Base-by-base conservation (phyloP, 2,329 filamentous ascomycete species). In the Lasiodiplodia sp. region DNA sequence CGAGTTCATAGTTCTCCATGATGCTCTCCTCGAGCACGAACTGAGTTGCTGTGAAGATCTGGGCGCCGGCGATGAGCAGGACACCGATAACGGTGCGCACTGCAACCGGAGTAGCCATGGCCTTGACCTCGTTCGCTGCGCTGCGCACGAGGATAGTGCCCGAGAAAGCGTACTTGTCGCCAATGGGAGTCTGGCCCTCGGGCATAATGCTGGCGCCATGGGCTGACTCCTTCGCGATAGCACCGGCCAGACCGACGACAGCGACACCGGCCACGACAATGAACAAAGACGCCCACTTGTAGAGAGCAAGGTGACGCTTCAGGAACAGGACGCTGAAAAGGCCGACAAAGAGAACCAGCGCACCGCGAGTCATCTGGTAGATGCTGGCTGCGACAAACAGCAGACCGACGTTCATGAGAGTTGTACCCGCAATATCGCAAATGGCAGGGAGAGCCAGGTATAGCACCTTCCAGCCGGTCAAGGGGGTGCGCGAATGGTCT, bases 331-430 rank as follows among this genome's bases (percentile, higher is more conserved):
- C 94, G 76, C 94, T 97, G 82, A 99, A 97, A 0, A 98, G 83
- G 0, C 96, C 96, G 23, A 99, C 96, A 74, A 99, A 99, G 7
- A 99, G 86, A 3, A 99, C 95, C 52, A 99, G 86, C 0, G 96
- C 96, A 10, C 96, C 96, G 69, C 96, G 87, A 1, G 95, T 98
- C 96, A 99, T 99, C 82, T 99, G 96, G 82, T 97, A 99, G 76
- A 99, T 97, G 70, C 93, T 96, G 1, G 96, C 93, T 14, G 93
- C 96, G 28, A 98, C 94, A 78, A 98, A 94, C 60, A 98, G 86
- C 72, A 99, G 85, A 3, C 96, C 96, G 4, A 93, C 92, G 77
- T 99, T 99, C 94, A 99, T 98, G 67, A 98, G 87, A 4, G 96
- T 99, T 4, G 96, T 99, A 58, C 93, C 96, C 28, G 92, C 89